Percentiles rank a stretch among this genome's conserved stretches.
Conservation (phyloP, 192 early-diverging fungal genomes). For the Gaertneriomyces sp. region DNA sequence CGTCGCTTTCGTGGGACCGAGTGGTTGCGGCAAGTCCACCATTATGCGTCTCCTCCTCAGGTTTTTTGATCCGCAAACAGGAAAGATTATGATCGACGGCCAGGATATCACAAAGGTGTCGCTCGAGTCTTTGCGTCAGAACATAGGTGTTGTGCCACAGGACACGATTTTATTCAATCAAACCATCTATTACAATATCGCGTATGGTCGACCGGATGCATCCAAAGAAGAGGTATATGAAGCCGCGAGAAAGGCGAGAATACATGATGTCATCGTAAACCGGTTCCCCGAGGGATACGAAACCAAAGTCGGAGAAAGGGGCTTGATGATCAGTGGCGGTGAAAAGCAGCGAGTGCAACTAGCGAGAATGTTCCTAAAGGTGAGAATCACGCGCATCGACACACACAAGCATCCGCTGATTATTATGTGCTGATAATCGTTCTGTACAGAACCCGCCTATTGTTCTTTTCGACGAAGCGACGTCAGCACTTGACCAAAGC, state of each 20-base stretch:
- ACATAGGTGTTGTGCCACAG: constrained; percentile 87
- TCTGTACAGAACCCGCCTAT: constrained; percentile 64
- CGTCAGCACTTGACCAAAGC: constrained; percentile 65
- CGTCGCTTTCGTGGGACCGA: constrained; percentile 89
- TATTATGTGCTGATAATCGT: too few species aligned
- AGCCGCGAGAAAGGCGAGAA: constrained; percentile 71
- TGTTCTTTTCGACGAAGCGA: constrained; percentile 80
- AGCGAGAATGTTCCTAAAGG: constrained; percentile 90
- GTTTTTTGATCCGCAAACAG: constrained; percentile 84
- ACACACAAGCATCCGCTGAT: too few species aligned
- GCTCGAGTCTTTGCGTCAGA: constrained; percentile 71
- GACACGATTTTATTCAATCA: constrained; percentile 95
- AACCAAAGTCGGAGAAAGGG: constrained; percentile 85
- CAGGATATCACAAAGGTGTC: constrained; percentile 76
- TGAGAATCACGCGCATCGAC: constrained; percentile 8
- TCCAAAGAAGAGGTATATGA: constrained; percentile 58
- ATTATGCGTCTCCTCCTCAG: constrained; percentile 80
- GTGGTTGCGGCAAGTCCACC: constrained; percentile 81
- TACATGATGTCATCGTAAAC: constrained; percentile 70
- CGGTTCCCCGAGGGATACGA: constrained; percentile 76
- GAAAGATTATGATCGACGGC: constrained; percentile 80
- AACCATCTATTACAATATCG: constrained; percentile 86
- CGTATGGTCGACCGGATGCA: constrained; percentile 71
- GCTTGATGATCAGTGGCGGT: constrained; percentile 63
- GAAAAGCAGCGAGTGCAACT: constrained; percentile 85